These are phyloP conservation scores for Pyrus bretschneideri DNA, from an alignment of 306 rosid species.

Conservation along the genomic window DNA sequence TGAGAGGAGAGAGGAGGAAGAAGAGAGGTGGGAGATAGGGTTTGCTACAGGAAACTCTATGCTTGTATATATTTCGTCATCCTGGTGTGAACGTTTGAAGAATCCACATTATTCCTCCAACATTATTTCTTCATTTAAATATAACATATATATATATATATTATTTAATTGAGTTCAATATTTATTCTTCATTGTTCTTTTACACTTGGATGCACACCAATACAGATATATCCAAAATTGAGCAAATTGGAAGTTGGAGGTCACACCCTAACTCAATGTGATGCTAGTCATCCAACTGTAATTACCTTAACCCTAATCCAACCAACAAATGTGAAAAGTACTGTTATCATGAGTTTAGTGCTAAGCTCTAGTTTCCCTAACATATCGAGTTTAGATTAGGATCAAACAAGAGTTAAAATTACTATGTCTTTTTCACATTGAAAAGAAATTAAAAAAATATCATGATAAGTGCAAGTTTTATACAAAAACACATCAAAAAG, in stretches of 20 bases:
- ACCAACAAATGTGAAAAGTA: background rate
- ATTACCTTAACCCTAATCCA: background rate
- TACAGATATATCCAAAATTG: background rate
- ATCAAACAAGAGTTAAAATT: background rate
- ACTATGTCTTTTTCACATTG: no score
- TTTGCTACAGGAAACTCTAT: background rate
- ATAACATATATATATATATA: background rate
- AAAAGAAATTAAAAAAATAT: no score
- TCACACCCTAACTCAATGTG: background rate
- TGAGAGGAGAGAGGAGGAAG: background rate
- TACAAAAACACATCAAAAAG: no score
- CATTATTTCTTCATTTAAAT: background rate
- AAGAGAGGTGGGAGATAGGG: background rate
- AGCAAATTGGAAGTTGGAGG: background rate
- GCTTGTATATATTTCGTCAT: background rate
- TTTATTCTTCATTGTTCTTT: background rate
- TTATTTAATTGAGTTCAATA: background rate
- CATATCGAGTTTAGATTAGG: background rate
- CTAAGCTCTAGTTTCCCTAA: background rate
- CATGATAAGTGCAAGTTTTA: no score
- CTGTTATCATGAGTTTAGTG: background rate
- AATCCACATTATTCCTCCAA: background rate
- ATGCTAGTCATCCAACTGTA: background rate
- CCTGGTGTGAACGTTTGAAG: slow-evolving; percentile 11
- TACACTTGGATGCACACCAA: background rate